Percentiles rank a stretch among this genome's conserved stretches.
These are phyloP conservation scores for Meyerozyma elateridarum DNA, from an alignment of 1,139 yeast species.

Conservation along the genomic window DNA sequence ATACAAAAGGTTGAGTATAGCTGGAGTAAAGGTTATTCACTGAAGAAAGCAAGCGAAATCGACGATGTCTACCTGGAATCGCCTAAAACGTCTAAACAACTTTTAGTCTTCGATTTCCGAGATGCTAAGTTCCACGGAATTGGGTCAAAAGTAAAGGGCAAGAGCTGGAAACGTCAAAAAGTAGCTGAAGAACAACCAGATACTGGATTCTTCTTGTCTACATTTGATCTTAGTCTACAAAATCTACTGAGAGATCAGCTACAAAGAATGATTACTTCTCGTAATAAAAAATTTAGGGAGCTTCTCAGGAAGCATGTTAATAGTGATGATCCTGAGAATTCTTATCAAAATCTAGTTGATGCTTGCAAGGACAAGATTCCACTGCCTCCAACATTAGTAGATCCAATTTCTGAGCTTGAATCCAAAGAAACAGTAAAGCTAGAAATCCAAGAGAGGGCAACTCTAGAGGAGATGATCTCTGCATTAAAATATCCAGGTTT, in stretches of 20 bases:
- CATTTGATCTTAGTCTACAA: constrained; percentile 18
- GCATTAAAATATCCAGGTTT: constrained; percentile 40
- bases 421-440: constrained; percentile 21
- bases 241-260: constrained; percentile 34
- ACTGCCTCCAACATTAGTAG: constrained; percentile 24
- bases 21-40: constrained; percentile 44
- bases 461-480: constrained; percentile 37
- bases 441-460: constrained; percentile 15
- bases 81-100: constrained; percentile 31
- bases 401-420: constrained; percentile 38
- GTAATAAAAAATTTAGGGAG: constrained; percentile 50
- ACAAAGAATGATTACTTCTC: constrained; percentile 53
- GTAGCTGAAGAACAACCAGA: constrained; percentile 7
- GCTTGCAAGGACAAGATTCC: constrained; percentile 44
- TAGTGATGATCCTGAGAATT: constrained; percentile 30
- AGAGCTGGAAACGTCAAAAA: constrained; percentile 14
- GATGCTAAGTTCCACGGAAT: constrained; percentile 55
- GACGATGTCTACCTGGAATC: constrained; percentile 25
- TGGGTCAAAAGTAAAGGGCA: constrained; percentile 22
- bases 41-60: constrained; percentile 21
- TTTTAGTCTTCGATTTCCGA: constrained; percentile 70
- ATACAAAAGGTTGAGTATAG: constrained; percentile 29
- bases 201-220: constrained; percentile 24
- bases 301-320: constrained; percentile 41
- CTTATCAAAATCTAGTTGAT: constrained; percentile 25